Conservation (phyloP, 176 grass and related monocot species). For the Ampelocalamus luodianensis region DNA sequence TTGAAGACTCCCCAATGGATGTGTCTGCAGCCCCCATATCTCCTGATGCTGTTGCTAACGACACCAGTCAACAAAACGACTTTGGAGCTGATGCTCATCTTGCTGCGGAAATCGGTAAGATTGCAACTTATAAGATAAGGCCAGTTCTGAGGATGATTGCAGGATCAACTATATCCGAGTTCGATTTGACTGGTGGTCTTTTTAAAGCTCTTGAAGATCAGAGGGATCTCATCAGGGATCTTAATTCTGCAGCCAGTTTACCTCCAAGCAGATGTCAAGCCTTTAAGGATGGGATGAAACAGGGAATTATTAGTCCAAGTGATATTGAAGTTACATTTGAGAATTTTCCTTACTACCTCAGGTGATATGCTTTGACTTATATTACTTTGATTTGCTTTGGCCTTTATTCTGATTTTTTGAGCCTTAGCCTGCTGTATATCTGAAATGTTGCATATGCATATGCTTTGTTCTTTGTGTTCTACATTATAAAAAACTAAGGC, state of each 20-base stretch:
- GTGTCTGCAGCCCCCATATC: slow-evolving; percentile 49
- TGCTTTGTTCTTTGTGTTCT: slow-evolving; percentile 22
- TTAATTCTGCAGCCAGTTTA: slow-evolving; percentile 52
- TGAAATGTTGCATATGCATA: slow-evolving; percentile 31
- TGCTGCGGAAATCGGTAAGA: slow-evolving; percentile 71
- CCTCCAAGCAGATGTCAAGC: slow-evolving; percentile 78
- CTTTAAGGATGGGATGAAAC: slow-evolving; percentile 90
- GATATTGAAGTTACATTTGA: slow-evolving; percentile 90
- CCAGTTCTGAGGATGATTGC: slow-evolving; percentile 75
- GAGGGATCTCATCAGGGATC: slow-evolving; percentile 70
- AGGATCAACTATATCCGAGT: slow-evolving; percentile 69
- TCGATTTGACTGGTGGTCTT: slow-evolving; percentile 81
- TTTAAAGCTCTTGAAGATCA: slow-evolving; percentile 91
- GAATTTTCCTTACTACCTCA: slow-evolving; percentile 96
- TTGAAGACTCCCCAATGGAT: slow-evolving; percentile 67
- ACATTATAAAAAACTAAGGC: slow-evolving; percentile 29
- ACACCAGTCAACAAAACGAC: slow-evolving; percentile 50
- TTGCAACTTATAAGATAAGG: slow-evolving; percentile 76
- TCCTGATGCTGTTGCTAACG: slow-evolving; percentile 61
- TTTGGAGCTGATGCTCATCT: slow-evolving; percentile 60
- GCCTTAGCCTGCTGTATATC: slow-evolving; percentile 21
- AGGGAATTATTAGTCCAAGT: slow-evolving; percentile 78
- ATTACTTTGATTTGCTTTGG: slow-evolving; percentile 33
- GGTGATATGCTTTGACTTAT: slow-evolving; percentile 62
- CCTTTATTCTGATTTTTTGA: slow-evolving; percentile 23